Evolutionary conservation across 495 filamentous ascomycete genomes (phyloP), one percentile per base, ranked within the genome.

Genomic region (Ascobolus immersus): DNA sequence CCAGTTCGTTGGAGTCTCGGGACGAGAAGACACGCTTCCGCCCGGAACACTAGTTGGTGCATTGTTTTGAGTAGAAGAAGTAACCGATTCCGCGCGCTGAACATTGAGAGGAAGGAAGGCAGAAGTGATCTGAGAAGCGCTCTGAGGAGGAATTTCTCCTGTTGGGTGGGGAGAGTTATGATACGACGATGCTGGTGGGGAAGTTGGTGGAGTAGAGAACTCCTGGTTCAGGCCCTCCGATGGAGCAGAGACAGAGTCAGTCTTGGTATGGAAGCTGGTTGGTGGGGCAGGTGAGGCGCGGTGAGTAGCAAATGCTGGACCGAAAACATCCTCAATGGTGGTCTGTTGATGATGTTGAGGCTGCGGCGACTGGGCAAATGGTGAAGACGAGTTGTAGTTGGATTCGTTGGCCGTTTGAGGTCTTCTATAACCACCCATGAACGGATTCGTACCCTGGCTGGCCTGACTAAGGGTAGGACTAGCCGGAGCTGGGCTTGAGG

Each of bases 261-360:
- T 62, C n/a, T 54, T 55, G 3, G 58, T 65, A 13, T 51, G 43
- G n/a, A n/a, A 14, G 31, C 44, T 44, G 14, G 33, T 29, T 10
- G 34, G 39, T 17, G 38, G 20, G 5, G 47, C 55, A 15, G 61
- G 60, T 13, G 49, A 22, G 46, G 37, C 18, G 52, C 36, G 17
- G 37, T 44, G 54, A 35, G 69, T 55, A 3, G 58, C 55, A 46
- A 77, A 70, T 1, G 72, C 57, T 24, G 76, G 75, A 2, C 82
- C 81, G 50, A 92, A 93, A 20, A 93, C 69, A 51, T 75, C 81
- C 43, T 92, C 81, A 51, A 91, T 86, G 14, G 69, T 68, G 44
- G 68, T 67, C 32, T 79, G 71, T n/a, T n/a, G n/a, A 47, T 59
- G 62, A 39, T 64, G 57, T 25, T 43, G 62, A 41, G 42, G 54